Evolutionary conservation across 2,329 filamentous ascomycete genomes (phyloP).

Genomic region (Xylaria multiplex): DNA sequence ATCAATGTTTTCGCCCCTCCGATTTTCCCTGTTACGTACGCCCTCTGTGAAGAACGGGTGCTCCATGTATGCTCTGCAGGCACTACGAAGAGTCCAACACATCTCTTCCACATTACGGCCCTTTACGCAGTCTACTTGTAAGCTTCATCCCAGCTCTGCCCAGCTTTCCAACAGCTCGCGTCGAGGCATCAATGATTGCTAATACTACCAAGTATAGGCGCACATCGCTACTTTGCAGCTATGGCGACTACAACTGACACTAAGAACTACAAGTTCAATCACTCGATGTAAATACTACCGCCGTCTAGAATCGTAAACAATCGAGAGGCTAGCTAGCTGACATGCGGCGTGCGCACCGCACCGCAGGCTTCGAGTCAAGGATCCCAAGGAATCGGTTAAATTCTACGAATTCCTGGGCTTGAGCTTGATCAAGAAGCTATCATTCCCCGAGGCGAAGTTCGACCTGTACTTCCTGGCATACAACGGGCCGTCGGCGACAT

Average conservation of each 20-base stretch:
- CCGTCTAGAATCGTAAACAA: not conserved
- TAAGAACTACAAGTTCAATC: slow-evolving; percentile 84
- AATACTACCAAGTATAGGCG: slow-evolving; percentile 8
- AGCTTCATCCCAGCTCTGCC: slow-evolving; percentile 6
- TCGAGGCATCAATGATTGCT: not conserved
- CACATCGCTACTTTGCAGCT: slow-evolving; percentile 52
- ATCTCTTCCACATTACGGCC: slow-evolving; percentile 43
- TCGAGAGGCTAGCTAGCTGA: slow-evolving; percentile 24
- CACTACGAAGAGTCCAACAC: slow-evolving; percentile 45
- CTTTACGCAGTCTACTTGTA: slow-evolving; percentile 38
- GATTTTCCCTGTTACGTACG: not conserved
- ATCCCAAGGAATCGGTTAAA: slow-evolving; percentile 87
- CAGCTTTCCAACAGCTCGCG: not conserved
- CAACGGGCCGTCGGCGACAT: slow-evolving; percentile 79
- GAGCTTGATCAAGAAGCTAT: slow-evolving; percentile 81
- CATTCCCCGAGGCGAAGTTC: slow-evolving; percentile 89
- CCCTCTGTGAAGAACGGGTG: not conserved
- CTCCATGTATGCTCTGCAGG: slow-evolving; percentile 48
- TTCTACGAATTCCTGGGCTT: slow-evolving; percentile 96
- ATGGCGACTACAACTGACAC: slow-evolving; percentile 78
- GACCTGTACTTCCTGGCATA: slow-evolving; percentile 96
- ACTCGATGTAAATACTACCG: slow-evolving; percentile 75
- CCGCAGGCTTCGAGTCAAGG: slow-evolving; percentile 88
- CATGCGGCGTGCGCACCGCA: not conserved
- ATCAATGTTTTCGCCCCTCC: not conserved